These are phyloP conservation scores for Amanita subjunquillea DNA, from an alignment of 768 basidiomycete species.

Conservation along the genomic window DNA sequence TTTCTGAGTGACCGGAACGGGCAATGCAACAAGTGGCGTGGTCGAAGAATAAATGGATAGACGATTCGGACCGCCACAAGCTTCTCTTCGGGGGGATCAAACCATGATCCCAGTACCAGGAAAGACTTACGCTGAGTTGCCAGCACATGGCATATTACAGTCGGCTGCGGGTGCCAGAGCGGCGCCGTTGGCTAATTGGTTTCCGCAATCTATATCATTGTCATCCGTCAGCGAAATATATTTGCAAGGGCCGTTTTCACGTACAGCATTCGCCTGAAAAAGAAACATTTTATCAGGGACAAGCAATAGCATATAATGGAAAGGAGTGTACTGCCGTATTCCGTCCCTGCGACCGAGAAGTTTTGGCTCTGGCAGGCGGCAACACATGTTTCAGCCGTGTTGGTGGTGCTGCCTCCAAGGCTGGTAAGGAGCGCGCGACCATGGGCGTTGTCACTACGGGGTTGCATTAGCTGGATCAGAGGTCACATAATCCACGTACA, in stretches of 20 bases:
- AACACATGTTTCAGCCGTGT: constrained; percentile 60
- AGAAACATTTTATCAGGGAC: constrained; percentile 1
- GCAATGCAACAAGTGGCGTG: constrained; percentile 38
- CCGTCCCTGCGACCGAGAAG: constrained; percentile 60
- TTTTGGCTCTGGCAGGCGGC: constrained; percentile 40
- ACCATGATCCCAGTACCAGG: neutral
- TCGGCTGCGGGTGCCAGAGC: constrained; percentile 32
- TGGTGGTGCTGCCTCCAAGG: constrained; percentile 17
- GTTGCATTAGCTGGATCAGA: constrained; percentile 1
- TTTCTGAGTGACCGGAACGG: constrained; percentile 47
- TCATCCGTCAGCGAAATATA: neutral
- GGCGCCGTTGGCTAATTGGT: constrained; percentile 53
- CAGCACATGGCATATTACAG: constrained; percentile 71
- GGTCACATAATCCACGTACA: constrained; percentile 25
- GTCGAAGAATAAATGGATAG: constrained; percentile 57
- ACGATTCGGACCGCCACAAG: constrained; percentile 67
- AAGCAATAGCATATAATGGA: constrained; percentile 2
- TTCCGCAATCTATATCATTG: constrained; percentile 50
- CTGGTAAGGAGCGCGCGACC: constrained; percentile 44
- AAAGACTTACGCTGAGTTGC: constrained; percentile 42
- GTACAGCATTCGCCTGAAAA: constrained; percentile 33
- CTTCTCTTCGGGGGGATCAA: constrained; percentile 30
- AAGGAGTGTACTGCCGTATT: constrained; percentile 43
- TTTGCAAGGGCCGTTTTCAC: constrained; percentile 10
- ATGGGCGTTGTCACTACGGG: constrained; percentile 44